A percentile compares a stretch with the other conserved stretches of the same genome.
phyloP scores from a whole-genome alignment of 768 basidiomycete genomes.

The Pleurotus ostreatus region DNA sequence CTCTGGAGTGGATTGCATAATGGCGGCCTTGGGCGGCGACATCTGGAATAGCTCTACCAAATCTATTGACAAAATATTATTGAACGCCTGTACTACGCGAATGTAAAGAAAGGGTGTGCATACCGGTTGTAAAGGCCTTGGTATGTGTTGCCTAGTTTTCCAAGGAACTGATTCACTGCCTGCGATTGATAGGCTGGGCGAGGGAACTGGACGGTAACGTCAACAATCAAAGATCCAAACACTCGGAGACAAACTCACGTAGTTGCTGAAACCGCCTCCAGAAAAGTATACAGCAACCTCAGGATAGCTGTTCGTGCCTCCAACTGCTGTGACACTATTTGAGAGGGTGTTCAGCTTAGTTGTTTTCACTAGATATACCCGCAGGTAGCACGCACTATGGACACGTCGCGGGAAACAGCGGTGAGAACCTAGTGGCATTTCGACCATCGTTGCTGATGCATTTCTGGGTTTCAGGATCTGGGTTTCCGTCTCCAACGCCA shows the following conservation, averaged over 20 bases:
- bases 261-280: conserved; percentile 72
- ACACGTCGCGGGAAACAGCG: conserved; percentile 59
- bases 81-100: not conserved
- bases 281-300: conserved; percentile 61
- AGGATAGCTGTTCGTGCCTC: conserved; percentile 57
- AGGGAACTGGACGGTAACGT: conserved; percentile 11
- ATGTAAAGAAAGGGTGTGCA: not conserved
- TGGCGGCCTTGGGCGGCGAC: conserved; percentile 22
- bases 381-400: conserved; percentile 38
- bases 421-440: conserved; percentile 51
- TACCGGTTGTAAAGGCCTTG: conserved; percentile 23
- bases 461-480: conserved; percentile 44
- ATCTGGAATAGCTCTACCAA: conserved; percentile 24
- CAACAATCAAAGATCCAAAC: not conserved
- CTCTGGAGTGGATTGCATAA: conserved; percentile 19
- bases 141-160: conserved; percentile 17
- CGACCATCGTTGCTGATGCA: conserved; percentile 59
- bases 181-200: conserved; percentile 30
- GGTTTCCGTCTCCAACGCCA: conserved; percentile 64
- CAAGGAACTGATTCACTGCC: conserved; percentile 24
- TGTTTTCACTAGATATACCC: not conserved
- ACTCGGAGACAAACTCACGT: conserved; percentile 42
- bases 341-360: not conserved
- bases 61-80: conserved; percentile 3
- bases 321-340: conserved; percentile 65